Base-by-base conservation (phyloP, 805 yeast genomes). In the Lipomyces spencermartinsiae region DNA sequence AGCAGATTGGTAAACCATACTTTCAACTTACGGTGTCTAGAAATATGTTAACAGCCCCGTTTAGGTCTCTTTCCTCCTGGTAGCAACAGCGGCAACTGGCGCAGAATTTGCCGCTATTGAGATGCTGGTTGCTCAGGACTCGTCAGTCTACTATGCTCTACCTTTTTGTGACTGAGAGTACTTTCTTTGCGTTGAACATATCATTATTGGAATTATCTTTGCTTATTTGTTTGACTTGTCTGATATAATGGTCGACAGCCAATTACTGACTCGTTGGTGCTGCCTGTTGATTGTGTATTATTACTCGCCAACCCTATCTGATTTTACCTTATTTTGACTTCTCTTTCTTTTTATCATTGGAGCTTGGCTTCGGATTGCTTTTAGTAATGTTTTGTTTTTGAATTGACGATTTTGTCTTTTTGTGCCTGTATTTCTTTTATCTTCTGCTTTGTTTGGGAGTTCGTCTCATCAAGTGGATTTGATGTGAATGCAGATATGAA, bases 1-100 rank as follows among this genome's bases (percentile, higher is more conserved):
- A 75, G 59, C 73, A 73, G 62, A 72, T 78, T 46, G 79, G 79
- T 69, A 61, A 54, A 34, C 58, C 35, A 39, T 33, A 55, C 49
- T 9, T 33, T 19, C 9, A 19, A 1, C 58, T n/a, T 34, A 25
- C 22, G 29, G 29, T 7, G 6, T 19, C 9, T n/a, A 43, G n/a
- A 37, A 8, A 16, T 25, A 43, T n/a, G n/a, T n/a, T 43, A 43
- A 43, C 22, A 6, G 4, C 35, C 49, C 25, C 22, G 43, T 29
- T 14, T 56, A 69, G 72, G 72, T 7, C 68, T 69, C 1, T 69
- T 69, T 22, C 72, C 72, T 19, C 72, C 72, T 5, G 72, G 72
- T 4, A 69, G 71, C 51, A 69, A 69, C 62, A 64, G 71, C 59
- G 64, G 64, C 14, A 69, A 58, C 58, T 69, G 72, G 72, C 58